Base-by-base conservation (phyloP, 148 eudicot genomes). In the Rhododendron williamsianum region DNA sequence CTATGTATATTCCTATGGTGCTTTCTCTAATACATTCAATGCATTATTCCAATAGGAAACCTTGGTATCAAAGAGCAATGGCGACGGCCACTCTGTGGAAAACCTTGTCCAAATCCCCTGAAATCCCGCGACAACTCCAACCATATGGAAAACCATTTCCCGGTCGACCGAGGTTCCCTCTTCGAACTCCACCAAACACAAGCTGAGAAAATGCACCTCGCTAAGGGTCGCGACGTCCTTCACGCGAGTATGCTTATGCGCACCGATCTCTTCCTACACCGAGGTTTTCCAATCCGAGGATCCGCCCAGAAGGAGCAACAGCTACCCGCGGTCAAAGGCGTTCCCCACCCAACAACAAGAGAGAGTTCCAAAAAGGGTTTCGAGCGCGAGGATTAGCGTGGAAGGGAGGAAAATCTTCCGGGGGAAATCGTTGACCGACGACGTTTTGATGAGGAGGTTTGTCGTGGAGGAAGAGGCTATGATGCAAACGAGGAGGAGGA, bases 51-150 rank as follows among this genome's bases (percentile, higher is more conserved):
- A 69, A 77, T 80, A 96, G 98, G 95, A 96, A 93, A 85, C 95
- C 98, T 85, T 96, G 98, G 98, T 96, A 96, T 83, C 94, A 91
- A 89, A 93, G 91, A 93, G 97, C 95, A 88, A 87, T 94, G 86
- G 91, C 91, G 78, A 94, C 93, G 92, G 87, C 98, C 51, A 92
- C 93, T 9, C 52, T 92, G 52, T 94, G 98, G 98, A 96, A 91
- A 90, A 56, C 88, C 60, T 80, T 91, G n/a, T 87, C 91, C 84
- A 96, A 90, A 86, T 81, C 98, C 43, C 16, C 86, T 9, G 84
- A 89, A 79, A 79, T 83, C 91, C 94, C 46, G 54, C 89, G 16
- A 63, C 89, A 65, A 94, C 88, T 69, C 80, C 92, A 8, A 88
- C 88, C 9, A 41, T 91, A 25, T 90, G 91, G 90, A 94, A 91